phyloP scores from a whole-genome alignment of 139 green algal species.

The Chlorella ohadii region DNA sequence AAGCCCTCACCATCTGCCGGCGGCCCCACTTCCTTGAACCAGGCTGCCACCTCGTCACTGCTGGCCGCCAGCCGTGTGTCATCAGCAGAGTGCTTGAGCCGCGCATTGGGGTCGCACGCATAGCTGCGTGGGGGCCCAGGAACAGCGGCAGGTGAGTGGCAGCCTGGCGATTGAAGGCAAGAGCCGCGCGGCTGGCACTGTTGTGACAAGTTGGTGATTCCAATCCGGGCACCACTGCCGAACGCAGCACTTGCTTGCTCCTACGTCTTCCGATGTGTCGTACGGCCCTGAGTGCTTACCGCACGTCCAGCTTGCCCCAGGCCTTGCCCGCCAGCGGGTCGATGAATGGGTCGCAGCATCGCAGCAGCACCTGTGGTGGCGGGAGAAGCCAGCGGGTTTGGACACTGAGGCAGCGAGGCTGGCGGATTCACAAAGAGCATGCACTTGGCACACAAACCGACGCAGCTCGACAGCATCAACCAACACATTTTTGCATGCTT shows the following conservation, averaged over 20 bases:
- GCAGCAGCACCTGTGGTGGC: conserved; percentile 58
- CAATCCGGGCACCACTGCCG: no score
- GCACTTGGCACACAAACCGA: no score
- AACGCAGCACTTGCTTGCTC: no score
- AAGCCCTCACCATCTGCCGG: neutral
- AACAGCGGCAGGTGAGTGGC: neutral
- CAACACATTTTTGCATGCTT: no score
- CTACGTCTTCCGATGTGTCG: no score
- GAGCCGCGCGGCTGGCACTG: no score
- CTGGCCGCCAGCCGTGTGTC: conserved; percentile 72
- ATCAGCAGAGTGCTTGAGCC: conserved; percentile 3
- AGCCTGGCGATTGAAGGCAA: neutral
- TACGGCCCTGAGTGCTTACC: conserved; percentile 22
- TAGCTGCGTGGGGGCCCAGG: conserved; percentile 2
- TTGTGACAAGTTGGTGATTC: no score
- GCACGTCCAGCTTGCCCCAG: conserved; percentile 61
- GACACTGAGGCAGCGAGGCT: no score
- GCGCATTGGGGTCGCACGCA: conserved; percentile 30
- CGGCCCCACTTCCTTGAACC: conserved; percentile 31
- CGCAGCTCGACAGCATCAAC: no score
- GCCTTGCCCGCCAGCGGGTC: conserved; percentile 68
- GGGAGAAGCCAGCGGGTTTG: neutral
- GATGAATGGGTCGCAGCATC: conserved; percentile 89
- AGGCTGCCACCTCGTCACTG: conserved; percentile 58
- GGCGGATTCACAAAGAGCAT: no score